Evolutionary conservation across 2,329 filamentous ascomycete genomes (phyloP).

Genomic region (Sclerotinia borealis): DNA sequence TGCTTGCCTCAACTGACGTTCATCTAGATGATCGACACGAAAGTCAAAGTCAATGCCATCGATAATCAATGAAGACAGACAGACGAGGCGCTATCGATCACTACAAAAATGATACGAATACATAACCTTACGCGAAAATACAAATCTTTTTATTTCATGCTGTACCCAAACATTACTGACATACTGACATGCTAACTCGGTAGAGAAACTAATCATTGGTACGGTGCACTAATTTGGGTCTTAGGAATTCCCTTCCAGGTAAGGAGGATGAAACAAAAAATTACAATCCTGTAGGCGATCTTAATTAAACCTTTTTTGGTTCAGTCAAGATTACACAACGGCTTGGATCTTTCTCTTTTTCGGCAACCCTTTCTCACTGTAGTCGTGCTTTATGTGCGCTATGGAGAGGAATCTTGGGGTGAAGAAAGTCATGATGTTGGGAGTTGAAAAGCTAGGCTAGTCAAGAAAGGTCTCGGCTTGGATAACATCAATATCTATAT

Average conservation of each 20-base stretch:
- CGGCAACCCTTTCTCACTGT: constrained; percentile 13
- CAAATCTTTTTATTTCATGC: neutral
- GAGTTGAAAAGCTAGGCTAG: too few relatives aligned
- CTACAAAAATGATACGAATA: constrained; percentile 4
- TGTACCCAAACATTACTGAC: neutral
- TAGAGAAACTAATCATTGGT: neutral
- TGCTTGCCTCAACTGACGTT: constrained; percentile 9
- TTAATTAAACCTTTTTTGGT: constrained; percentile 21
- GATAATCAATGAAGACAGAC: constrained; percentile 6
- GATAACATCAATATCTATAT: too few relatives aligned
- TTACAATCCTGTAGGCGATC: neutral
- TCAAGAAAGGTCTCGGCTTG: too few relatives aligned
- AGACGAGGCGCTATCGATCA: constrained; percentile 10
- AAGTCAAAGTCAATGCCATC: constrained; percentile 13
- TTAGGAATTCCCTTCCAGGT: neutral
- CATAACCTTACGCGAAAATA: neutral
- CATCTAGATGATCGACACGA: constrained; percentile 8
- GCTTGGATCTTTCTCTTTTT: constrained; percentile 33
- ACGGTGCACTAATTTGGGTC: neutral
- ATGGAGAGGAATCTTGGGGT: constrained; percentile 41
- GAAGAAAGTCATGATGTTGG: neutral
- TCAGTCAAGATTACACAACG: constrained; percentile 43
- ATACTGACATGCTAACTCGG: neutral
- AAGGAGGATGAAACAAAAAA: constrained; percentile 1
- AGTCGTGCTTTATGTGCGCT: constrained; percentile 39